Evolutionary conservation across 1,139 yeast genomes (phyloP).

Genomic region (Protomyces macrosporus): DNA sequence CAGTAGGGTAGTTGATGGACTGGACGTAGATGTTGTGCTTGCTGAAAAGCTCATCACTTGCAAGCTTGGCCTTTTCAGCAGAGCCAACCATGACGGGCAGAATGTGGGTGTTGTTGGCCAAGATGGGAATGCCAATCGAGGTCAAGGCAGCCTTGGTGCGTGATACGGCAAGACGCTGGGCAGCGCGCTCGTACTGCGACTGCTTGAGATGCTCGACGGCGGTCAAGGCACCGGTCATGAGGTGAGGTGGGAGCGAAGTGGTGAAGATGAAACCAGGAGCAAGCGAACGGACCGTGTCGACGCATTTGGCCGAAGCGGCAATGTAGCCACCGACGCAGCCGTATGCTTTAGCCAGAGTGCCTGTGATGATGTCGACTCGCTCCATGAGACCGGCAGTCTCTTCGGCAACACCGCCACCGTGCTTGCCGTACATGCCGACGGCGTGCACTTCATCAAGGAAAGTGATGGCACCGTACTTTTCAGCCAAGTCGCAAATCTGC

Average conservation of each 20-base stretch:
- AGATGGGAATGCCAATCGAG: slow-evolving; percentile 79
- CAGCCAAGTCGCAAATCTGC: slow-evolving; percentile 90
- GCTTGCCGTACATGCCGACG: slow-evolving; percentile 98
- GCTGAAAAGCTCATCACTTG: slow-evolving; percentile 80
- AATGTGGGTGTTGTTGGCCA: slow-evolving; percentile 96
- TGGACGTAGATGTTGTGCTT: slow-evolving; percentile 89
- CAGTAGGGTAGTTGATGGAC: slow-evolving; percentile 97
- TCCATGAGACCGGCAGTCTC: slow-evolving; percentile 90
- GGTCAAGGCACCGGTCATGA: slow-evolving; percentile 90
- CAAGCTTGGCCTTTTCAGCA: slow-evolving; percentile 84
- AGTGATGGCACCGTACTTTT: slow-evolving; percentile 93
- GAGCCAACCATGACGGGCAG: slow-evolving; percentile 93
- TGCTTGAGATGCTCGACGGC: slow-evolving; percentile 81
- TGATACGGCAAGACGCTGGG: slow-evolving; percentile 78
- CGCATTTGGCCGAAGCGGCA: slow-evolving; percentile 75
- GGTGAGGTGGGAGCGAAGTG: slow-evolving; percentile 92
- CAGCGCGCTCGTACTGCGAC: slow-evolving; percentile 69
- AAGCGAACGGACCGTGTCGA: slow-evolving; percentile 93
- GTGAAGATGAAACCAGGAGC: slow-evolving; percentile 98
- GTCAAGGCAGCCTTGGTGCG: slow-evolving; percentile 72
- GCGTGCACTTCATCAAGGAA: slow-evolving; percentile 98
- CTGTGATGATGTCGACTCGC: slow-evolving; percentile 92
- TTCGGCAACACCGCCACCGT: slow-evolving; percentile 99
- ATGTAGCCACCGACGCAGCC: slow-evolving; percentile 98
- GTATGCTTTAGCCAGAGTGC: slow-evolving; percentile 93